Evolutionary conservation across 331 rosid genomes (phyloP), one percentile per base, ranked within the genome.

Genomic region (Rhamnella rubrinervis): DNA sequence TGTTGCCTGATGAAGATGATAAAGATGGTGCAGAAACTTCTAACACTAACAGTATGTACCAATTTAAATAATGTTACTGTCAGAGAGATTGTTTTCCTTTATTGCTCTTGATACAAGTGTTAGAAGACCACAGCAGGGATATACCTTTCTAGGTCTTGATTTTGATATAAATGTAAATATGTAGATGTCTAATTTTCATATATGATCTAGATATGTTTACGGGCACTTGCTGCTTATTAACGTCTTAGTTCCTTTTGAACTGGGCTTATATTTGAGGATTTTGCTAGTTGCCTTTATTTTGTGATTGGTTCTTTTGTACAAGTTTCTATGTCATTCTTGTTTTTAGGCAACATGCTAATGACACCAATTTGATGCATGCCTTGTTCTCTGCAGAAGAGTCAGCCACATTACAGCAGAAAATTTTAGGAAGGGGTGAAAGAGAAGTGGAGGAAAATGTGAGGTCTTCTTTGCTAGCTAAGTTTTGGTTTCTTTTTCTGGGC

Each of bases 381-480:
- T 71, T 71, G 76, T 63, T 7, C 55, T 78, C 69, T 79, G 82
- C 88, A 89, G 96, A 63, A 26, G 71, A 49, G 17, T 68, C 70
- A 38, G 63, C 69, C 66, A 60, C 28, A 28, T 72, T 23, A 7
- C 18, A 40, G 23, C 67, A 20, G 70, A 69, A 73, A 68, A 76
- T 70, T 0, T 71, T 35, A 63, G 89, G 81, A 14, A 67, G 46
- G 21, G 76, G 76, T 75, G 46, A 16, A 58, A 59, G 20, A 5
- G 85, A 79, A 14, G 86, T 87, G 39, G 89, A 80, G 57, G 93
- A 81, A 75, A 81, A 83, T 71, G 97, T 89, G 82, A 85, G 96
- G 55, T 9, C 61, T 53, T 11, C 51, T 74, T 17, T 70, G 49
- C 61, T 57, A 65, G 72, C 52, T 40, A 23, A 40, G 1, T 76